A percentile compares a stretch with the other conserved stretches of the same genome.
These are phyloP conservation scores for Lachnellula willkommii DNA, from an alignment of 2,329 filamentous ascomycete species.

Conservation along the genomic window DNA sequence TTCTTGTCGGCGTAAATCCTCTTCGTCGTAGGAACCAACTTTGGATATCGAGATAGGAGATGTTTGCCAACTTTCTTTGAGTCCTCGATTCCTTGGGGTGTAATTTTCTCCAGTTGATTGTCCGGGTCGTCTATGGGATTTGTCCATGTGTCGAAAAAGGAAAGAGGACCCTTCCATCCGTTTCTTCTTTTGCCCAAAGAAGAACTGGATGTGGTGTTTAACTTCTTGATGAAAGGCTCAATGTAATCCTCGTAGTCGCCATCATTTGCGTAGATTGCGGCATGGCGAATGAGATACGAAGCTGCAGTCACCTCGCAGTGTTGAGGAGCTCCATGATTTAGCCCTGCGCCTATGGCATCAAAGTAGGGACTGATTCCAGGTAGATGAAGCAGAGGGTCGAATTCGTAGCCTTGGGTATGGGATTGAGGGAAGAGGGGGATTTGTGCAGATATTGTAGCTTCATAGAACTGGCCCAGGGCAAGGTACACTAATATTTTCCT, in stretches of 20 bases:
- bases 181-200: slow-evolving; percentile 15
- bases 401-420: slow-evolving; percentile 37
- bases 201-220: slow-evolving; percentile 42
- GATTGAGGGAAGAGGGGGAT: slow-evolving; percentile 15
- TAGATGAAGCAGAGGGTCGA: slow-evolving; percentile 50
- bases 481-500: background rate
- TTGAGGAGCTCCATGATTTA: slow-evolving; percentile 42
- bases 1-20: slow-evolving; percentile 29
- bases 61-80: slow-evolving; percentile 27
- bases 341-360: slow-evolving; percentile 37
- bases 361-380: slow-evolving; percentile 54
- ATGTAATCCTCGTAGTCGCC: slow-evolving; percentile 54
- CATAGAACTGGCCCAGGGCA: background rate
- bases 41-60: slow-evolving; percentile 25
- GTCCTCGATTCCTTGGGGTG: slow-evolving; percentile 27
- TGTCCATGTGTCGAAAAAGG: slow-evolving; percentile 27
- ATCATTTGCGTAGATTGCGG: slow-evolving; percentile 56
- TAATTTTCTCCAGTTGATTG: slow-evolving; percentile 28
- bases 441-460: slow-evolving; percentile 2
- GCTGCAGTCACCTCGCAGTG: slow-evolving; percentile 47
- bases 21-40: slow-evolving; percentile 27
- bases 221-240: slow-evolving; percentile 51
- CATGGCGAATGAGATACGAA: slow-evolving; percentile 54
- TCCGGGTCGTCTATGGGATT: slow-evolving; percentile 29
- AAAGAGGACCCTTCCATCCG: slow-evolving; percentile 25